Base-by-base conservation (phyloP, 2,329 filamentous ascomycete species). In the Allantophomopsis cytisporea region DNA sequence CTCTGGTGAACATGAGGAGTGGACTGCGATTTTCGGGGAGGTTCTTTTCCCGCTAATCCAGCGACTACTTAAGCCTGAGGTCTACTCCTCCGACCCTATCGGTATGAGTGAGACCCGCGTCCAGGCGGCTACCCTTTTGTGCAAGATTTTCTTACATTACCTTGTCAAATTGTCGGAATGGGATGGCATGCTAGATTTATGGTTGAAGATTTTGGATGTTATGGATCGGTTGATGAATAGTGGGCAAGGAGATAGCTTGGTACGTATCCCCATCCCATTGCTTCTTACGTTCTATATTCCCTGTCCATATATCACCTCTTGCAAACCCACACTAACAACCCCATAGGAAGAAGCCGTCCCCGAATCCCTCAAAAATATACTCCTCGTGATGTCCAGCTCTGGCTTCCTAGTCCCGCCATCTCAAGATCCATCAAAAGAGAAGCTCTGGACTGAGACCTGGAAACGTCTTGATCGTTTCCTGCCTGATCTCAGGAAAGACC, bases 191-290 rank as follows among this genome's bases (percentile, higher is more conserved):
- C 64, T 94, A 31, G 84, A 91, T 54, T 69, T 96, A 10, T 98
- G 91, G 91, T 64, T 91, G 35, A 81, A 81, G 58, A 94, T 96
- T 40, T 73, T 96, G 47, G 86, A 88, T 50, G 84, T 95, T 39
- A 87, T 98, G 75, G 91, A 98, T 58, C 78, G 91, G 17, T 70
- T 98, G 47, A 93, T 95, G 79, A 94, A 95, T 54, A 91, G 84
- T 53, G 89, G 89, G 1, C 87, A 94, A 58, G 85, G 85, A 17
- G 87, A 94, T 53, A 89, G 81, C 52, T 62, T 94, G 55, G 83
- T 88, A 73, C 62, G 80, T 69, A 17, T 8, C 10, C 31, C n/a
- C 10, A 7, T 15, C 10, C 16, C 31, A 32, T 13, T 5, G 8
- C 4, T 8, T 5, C 34, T 17, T 33, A 38, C 33, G 18, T 47